Evolutionary conservation across 2,329 filamentous ascomycete species (phyloP).

Genomic region (Penicillium concentricum): DNA sequence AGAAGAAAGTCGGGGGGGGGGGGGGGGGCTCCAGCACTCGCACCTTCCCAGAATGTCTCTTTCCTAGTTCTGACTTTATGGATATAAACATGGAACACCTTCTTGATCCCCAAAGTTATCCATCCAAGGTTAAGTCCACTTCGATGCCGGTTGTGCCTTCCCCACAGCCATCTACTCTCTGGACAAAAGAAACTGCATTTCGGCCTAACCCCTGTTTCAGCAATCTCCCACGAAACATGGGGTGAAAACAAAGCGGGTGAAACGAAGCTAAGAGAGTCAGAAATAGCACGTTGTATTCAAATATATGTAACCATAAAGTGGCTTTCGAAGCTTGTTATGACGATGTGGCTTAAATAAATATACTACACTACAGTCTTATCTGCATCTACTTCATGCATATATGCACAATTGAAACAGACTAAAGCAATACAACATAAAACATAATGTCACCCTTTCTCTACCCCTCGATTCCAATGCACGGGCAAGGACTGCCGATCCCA

Average conservation of each 20-base stretch:
- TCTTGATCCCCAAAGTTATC: too few relatives aligned
- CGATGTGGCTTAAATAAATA: too few relatives aligned
- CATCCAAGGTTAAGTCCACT: too few relatives aligned
- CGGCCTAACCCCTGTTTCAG: too few relatives aligned
- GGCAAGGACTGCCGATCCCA: background rate
- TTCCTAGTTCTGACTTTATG: too few relatives aligned
- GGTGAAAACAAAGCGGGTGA: background rate
- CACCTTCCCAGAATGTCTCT: background rate
- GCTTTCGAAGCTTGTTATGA: too few relatives aligned
- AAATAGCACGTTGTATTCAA: background rate
- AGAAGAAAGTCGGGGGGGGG: background rate
- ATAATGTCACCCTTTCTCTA: background rate
- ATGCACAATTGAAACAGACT: background rate
- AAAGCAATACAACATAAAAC: background rate
- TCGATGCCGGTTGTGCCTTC: too few relatives aligned
- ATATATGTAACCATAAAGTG: background rate
- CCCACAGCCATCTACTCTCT: too few relatives aligned
- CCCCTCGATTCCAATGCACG: slow-evolving; percentile 2
- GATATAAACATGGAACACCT: too few relatives aligned
- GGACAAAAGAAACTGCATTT: too few relatives aligned
- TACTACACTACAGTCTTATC: too few relatives aligned
- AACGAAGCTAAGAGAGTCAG: background rate
- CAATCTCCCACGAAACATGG: background rate
- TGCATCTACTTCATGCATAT: too few relatives aligned
- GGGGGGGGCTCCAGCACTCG: background rate